Conservation (phyloP, 441 rosid species). For the Populus trichocarpa region DNA sequence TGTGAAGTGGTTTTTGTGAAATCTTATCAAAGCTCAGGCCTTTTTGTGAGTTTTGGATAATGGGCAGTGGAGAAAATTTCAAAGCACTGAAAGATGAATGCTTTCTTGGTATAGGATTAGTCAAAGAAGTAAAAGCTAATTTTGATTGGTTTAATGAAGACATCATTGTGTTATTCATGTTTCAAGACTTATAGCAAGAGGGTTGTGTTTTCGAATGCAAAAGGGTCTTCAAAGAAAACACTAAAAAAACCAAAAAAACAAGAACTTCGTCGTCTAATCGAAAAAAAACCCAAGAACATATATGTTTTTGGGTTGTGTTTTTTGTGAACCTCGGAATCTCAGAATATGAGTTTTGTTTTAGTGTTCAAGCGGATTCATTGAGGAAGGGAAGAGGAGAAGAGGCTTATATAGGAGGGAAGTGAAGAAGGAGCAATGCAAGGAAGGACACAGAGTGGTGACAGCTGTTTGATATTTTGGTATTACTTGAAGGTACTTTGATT, state of each 20-base stretch:
- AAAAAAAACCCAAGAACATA: not conserved
- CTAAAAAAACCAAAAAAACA: not conserved
- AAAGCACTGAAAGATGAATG: slow-evolving; percentile 23
- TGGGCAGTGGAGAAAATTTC: slow-evolving; percentile 33
- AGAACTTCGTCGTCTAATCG: not conserved
- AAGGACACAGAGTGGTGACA: not conserved
- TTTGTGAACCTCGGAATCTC: not conserved
- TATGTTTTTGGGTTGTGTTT: not conserved
- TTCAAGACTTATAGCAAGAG: not conserved
- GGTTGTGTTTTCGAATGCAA: not conserved
- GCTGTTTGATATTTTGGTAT: not conserved
- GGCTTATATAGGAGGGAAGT: slow-evolving; percentile 2
- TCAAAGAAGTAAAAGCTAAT: slow-evolving; percentile 26
- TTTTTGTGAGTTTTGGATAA: slow-evolving; percentile 27
- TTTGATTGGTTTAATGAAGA: slow-evolving; percentile 40
- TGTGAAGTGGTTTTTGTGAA: slow-evolving; percentile 45
- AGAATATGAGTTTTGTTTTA: not conserved
- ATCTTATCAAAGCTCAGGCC: slow-evolving; percentile 17
- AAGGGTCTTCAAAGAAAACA: not conserved
- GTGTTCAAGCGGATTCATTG: not conserved
- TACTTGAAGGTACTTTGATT: not conserved
- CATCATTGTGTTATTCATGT: slow-evolving; percentile 30
- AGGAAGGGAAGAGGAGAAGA: not conserved
- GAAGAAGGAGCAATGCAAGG: not conserved
- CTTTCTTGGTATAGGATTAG: slow-evolving; percentile 17